Evolutionary conservation across 208 protist genomes (phyloP), one percentile per base, ranked within the genome.

Genomic region (Acanthamoeba sp.): DNA sequence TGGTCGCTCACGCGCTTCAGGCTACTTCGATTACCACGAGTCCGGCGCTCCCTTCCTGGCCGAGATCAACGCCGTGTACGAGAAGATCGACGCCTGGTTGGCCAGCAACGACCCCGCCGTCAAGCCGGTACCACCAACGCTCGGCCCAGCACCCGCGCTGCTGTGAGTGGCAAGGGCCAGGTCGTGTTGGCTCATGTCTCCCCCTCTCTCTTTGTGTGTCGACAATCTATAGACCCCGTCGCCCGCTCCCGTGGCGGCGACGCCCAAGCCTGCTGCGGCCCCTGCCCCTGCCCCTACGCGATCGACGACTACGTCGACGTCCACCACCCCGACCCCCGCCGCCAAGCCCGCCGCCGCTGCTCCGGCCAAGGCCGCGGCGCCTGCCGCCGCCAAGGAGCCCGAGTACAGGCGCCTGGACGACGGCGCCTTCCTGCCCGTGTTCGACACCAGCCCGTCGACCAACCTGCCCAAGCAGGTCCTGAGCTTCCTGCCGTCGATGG

Each of bases 11-110:
- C n/a, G n/a, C n/a, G n/a, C n/a, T n/a, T 27, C 76, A 85, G 76
- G 45, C 42, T 85, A 85, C 22, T 85, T 85, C n/a, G 76, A 85
- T 3, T 85, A 57, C 18, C 76, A 85, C 27, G 76, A 85, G 76
- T 85, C 76, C 7, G 34, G 29, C 2, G 76, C 27, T 29, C 42
- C 76, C 0, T 85, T 85, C 76, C 76, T 85, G n/a, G 76, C 76
- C 45, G 76, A 85, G 76, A 85, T 85, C 42, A 42, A 50, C 20
- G 76, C 76, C 76, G 32, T 85, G 40, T 85, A 85, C 76, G n/a
- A 52, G 42, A 85, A 85, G 76, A 85, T 85, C 76, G 76, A 85
- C 42, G 76, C 76, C 45, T 85, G 76, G 76, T 36, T 85, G 14
- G 76, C 76, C 27, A 42, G 20, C 36, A 85, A 85, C 76, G 76